Percentiles rank a stretch among this genome's conserved stretches.
Evolutionary conservation across 1,284 basidiomycete genomes (phyloP).

Genomic region (Tylopilus orsonianus): DNA sequence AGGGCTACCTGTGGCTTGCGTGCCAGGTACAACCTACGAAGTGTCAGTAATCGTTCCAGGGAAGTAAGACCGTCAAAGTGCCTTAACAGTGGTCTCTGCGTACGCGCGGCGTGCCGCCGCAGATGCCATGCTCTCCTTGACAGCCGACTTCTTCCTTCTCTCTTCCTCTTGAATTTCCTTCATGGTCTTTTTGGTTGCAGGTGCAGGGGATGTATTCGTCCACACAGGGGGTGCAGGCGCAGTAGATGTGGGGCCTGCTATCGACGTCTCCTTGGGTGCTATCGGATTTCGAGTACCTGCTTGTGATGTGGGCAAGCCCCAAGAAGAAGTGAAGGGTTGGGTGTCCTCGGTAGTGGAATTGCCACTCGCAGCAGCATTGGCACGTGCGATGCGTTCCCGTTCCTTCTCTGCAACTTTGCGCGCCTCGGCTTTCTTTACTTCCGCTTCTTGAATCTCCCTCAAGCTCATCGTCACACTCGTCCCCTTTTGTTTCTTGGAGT

Average conservation of each 20-base stretch:
- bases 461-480: conserved; percentile 62
- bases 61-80: conserved; percentile 29
- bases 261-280: conserved; percentile 47
- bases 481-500: conserved; percentile 52
- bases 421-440: conserved; percentile 78
- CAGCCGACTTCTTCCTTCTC: conserved; percentile 66
- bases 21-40: conserved; percentile 24
- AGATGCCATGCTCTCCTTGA: conserved; percentile 60
- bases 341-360: conserved; percentile 48
- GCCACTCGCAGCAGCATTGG: conserved; percentile 40
- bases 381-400: conserved; percentile 57
- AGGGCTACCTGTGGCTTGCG: conserved; percentile 46
- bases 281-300: conserved; percentile 50
- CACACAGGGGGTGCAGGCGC: conserved; percentile 52
- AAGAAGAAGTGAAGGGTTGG: conserved; percentile 66
- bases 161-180: conserved; percentile 99
- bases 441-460: conserved; percentile 94
- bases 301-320: conserved; percentile 78
- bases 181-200: conserved; percentile 84
- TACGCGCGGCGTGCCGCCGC: conserved; percentile 68
- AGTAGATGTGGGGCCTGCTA: conserved; percentile 36
- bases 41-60: conserved; percentile 8
- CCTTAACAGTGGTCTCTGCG: conserved; percentile 79
- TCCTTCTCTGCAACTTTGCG: conserved; percentile 70
- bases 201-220: conserved; percentile 57